These are phyloP conservation scores for Nitzschia putrida DNA, from an alignment of 108 stramenopile species.

Conservation along the genomic window DNA sequence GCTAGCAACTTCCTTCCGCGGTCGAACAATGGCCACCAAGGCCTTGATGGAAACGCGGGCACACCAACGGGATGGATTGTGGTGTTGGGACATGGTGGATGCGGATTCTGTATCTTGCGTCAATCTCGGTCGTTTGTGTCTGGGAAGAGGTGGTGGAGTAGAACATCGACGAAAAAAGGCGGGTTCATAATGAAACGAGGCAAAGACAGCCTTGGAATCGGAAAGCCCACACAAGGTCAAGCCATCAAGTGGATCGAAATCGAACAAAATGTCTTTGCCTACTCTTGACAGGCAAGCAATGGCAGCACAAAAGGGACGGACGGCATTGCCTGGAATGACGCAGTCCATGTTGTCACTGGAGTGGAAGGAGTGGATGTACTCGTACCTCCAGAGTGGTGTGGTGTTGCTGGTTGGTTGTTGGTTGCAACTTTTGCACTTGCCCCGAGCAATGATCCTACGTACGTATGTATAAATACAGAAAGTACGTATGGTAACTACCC, in stretches of 20 bases:
- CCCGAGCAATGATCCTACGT: too few relatives aligned
- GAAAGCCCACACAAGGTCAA: slow-evolving; percentile 67
- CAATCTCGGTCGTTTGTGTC: slow-evolving; percentile 2
- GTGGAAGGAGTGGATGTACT: too few relatives aligned
- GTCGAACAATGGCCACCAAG: slow-evolving; percentile 58
- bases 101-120: slow-evolving; percentile 13
- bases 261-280: slow-evolving; percentile 77
- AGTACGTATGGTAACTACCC: too few relatives aligned
- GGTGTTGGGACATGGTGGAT: not conserved
- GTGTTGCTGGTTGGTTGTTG: too few relatives aligned
- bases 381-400: too few relatives aligned
- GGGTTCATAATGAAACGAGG: slow-evolving; percentile 65
- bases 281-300: slow-evolving; percentile 66
- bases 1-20: slow-evolving; percentile 67
- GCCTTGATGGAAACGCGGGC: slow-evolving; percentile 74
- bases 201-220: slow-evolving; percentile 83
- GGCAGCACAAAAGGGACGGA: slow-evolving; percentile 71
- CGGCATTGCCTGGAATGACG: slow-evolving; percentile 64
- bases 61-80: slow-evolving; percentile 42
- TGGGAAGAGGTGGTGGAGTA: slow-evolving; percentile 29
- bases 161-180: slow-evolving; percentile 55
- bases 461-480: too few relatives aligned
- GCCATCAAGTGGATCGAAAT: slow-evolving; percentile 82
- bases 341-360: slow-evolving; percentile 60
- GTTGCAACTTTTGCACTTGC: too few relatives aligned